Evolutionary conservation across 805 yeast species (phyloP).

Genomic region (Ogataea nakhonphanomensis): DNA sequence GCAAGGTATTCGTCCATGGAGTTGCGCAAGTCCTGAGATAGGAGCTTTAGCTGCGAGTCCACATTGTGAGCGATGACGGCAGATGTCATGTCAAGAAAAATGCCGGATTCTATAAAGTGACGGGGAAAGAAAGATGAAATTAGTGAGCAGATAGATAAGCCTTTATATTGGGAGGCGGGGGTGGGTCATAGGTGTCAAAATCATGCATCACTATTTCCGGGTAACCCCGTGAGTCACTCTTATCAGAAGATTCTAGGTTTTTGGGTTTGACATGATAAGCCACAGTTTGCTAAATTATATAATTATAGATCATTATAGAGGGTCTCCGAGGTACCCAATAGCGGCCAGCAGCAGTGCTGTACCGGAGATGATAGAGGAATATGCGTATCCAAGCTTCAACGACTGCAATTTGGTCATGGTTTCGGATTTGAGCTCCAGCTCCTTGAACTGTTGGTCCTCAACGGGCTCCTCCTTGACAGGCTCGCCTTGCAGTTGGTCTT

Average conservation of each 20-base stretch:
- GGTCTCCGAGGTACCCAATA: constrained; percentile 59
- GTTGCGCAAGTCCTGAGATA: constrained; percentile 25
- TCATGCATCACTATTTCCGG: constrained; percentile 5
- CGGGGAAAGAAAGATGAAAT: neutral
- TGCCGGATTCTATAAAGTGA: constrained; percentile 1
- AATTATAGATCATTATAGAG: constrained; percentile 12
- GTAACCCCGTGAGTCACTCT: constrained; percentile 11
- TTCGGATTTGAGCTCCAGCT: constrained; percentile 39
- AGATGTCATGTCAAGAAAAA: constrained; percentile 13
- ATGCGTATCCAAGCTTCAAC: constrained; percentile 36
- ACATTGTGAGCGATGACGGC: constrained; percentile 16
- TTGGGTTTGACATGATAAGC: constrained; percentile 8
- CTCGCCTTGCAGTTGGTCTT: constrained; percentile 18
- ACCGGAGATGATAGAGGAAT: constrained; percentile 42
- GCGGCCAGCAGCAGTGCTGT: constrained; percentile 46
- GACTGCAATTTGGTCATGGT: constrained; percentile 31
- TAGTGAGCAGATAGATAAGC: constrained; percentile 2
- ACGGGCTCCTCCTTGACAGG: constrained; percentile 31
- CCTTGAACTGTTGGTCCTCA: constrained; percentile 25
- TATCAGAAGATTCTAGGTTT: constrained; percentile 4
- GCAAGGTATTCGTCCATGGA: constrained; percentile 38
- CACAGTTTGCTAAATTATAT: neutral
- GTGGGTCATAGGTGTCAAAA: constrained; percentile 8
- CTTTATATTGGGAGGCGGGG: constrained; percentile 10
- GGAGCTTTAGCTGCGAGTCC: constrained; percentile 14